A percentile compares a stretch with the other conserved stretches of the same genome.
phyloP scores from a whole-genome alignment of 371 early-diverging fungal species.

The Mortierella sp. region DNA sequence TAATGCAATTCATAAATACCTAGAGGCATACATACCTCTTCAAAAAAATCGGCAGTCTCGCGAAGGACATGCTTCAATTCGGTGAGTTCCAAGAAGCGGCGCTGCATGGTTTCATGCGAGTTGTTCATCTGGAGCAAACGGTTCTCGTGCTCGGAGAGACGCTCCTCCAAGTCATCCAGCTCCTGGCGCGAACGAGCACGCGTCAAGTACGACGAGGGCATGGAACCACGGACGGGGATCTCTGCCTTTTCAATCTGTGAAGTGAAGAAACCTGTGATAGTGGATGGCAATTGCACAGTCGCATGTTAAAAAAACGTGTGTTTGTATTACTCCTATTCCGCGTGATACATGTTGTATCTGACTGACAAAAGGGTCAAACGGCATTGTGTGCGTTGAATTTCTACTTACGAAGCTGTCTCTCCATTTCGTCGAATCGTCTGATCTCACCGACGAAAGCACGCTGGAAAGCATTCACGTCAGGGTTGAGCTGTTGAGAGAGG shows the following conservation, averaged over 20 bases:
- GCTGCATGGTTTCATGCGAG: constrained; percentile 88
- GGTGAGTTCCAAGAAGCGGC: constrained; percentile 87
- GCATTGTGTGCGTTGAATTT: neutral
- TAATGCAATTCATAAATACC: neutral
- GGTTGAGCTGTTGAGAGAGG: constrained; percentile 77
- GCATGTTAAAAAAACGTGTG: neutral
- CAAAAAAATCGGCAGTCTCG: constrained; percentile 88
- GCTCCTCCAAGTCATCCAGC: constrained; percentile 93
- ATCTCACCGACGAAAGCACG: constrained; percentile 96
- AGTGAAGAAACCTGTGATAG: constrained; percentile 78
- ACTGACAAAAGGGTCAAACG: neutral
- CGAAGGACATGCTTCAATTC: constrained; percentile 92
- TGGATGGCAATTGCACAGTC: neutral
- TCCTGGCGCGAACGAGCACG: constrained; percentile 91
- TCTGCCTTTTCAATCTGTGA: constrained; percentile 85
- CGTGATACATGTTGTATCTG: constrained; percentile 1
- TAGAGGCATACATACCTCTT: constrained; percentile 63
- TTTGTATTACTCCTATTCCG: neutral
- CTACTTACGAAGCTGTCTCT: constrained; percentile 88
- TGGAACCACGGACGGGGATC: constrained; percentile 73
- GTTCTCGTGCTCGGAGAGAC: constrained; percentile 83
- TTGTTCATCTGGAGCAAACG: constrained; percentile 90
- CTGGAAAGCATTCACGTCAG: constrained; percentile 96
- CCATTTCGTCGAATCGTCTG: constrained; percentile 93
- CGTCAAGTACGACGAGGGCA: constrained; percentile 65